Percentiles rank a stretch among this genome's conserved stretches.
Evolutionary conservation across 2,329 filamentous ascomycete genomes (phyloP).

Genomic region (Elsinoe perseae): DNA sequence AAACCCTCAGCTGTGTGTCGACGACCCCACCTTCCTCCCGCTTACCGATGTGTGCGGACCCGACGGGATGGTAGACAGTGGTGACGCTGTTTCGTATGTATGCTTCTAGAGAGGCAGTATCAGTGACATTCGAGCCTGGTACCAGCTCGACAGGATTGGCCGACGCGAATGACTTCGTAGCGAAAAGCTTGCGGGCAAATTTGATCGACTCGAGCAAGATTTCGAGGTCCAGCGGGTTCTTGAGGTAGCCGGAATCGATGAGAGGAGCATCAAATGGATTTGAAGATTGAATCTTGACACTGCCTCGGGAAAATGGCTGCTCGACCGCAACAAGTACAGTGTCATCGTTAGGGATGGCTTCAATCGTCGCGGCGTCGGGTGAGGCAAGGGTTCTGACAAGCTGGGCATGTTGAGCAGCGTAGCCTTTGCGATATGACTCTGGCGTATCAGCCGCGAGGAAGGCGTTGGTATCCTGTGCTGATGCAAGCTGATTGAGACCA

Average conservation of each 20-base stretch:
- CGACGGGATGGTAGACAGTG: conserved; percentile 44
- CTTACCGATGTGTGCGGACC: conserved; percentile 46
- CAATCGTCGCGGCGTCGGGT: conserved; percentile 8
- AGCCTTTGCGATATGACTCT: not conserved
- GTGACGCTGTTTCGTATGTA: conserved; percentile 27
- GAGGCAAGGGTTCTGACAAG: conserved; percentile 8
- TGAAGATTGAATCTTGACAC: conserved; percentile 30
- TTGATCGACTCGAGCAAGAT: conserved; percentile 24
- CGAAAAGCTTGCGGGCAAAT: conserved; percentile 26
- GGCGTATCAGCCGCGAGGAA: conserved; percentile 7
- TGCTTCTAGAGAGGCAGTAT: conserved; percentile 22
- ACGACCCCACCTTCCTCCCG: conserved; percentile 44
- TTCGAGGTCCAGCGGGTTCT: conserved; percentile 36
- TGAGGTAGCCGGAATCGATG: conserved; percentile 39
- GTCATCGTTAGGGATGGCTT: conserved; percentile 20
- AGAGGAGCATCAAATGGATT: conserved; percentile 34
- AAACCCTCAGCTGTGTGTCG: conserved; percentile 36
- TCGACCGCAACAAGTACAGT: conserved; percentile 29
- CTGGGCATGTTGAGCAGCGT: conserved; percentile 7
- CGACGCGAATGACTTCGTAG: conserved; percentile 21
- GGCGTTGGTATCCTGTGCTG: not conserved
- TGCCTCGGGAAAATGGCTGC: conserved; percentile 38
- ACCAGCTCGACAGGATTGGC: conserved; percentile 22
- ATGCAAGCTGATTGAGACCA: not conserved
- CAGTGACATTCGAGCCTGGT: conserved; percentile 26